These are phyloP conservation scores for Verticillium longisporum DNA, from an alignment of 2,329 filamentous ascomycete genomes.

Conservation along the genomic window DNA sequence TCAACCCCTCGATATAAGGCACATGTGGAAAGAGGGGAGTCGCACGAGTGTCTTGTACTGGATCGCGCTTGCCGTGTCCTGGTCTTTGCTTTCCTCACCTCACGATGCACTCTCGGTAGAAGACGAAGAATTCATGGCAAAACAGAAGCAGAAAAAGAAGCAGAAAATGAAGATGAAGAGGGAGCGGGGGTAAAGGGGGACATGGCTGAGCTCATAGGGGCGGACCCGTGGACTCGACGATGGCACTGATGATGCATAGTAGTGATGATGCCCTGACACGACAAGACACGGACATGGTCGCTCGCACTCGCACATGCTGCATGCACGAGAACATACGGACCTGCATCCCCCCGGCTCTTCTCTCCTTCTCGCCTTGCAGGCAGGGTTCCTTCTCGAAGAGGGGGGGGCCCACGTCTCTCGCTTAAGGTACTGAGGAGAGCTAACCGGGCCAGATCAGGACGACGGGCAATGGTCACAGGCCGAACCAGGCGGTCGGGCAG, in stretches of 20 bases:
- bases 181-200: background rate
- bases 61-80: too few relatives aligned
- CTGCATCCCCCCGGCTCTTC: background rate
- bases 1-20: too few relatives aligned
- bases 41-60: too few relatives aligned
- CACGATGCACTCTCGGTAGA: too few relatives aligned
- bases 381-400: too few relatives aligned
- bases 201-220: too few relatives aligned
- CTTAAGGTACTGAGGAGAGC: background rate
- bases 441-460: background rate
- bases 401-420: background rate
- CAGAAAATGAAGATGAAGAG: background rate
- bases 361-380: background rate
- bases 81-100: too few relatives aligned
- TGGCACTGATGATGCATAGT: too few relatives aligned
- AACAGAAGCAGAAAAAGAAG: background rate
- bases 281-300: background rate
- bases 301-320: background rate
- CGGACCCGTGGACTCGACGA: too few relatives aligned
- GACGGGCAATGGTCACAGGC: background rate
- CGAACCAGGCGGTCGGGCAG: background rate
- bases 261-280: background rate
- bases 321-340: background rate
- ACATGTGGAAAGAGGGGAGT: too few relatives aligned
- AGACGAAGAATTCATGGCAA: too few relatives aligned